Evolutionary conservation across 352 stramenopile genomes (phyloP).

Genomic region (Phytophthora cryptogea): DNA sequence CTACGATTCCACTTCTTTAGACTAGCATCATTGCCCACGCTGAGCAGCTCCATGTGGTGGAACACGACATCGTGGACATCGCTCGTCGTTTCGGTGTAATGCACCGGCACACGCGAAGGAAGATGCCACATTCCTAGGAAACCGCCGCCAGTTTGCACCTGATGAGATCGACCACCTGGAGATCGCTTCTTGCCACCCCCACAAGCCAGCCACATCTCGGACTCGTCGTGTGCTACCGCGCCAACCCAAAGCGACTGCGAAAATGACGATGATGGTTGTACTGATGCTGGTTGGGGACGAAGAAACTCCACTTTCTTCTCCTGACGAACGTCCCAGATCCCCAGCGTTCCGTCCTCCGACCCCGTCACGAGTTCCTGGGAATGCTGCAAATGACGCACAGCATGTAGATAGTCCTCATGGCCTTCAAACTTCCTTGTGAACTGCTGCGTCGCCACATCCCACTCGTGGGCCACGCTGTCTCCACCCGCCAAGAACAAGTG

Average conservation of each 20-base stretch:
- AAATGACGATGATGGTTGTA: neutral
- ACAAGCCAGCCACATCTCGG: conserved; percentile 74
- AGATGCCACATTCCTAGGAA: conserved; percentile 84
- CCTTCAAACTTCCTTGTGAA: conserved; percentile 62
- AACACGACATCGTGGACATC: conserved; percentile 76
- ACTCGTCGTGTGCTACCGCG: conserved; percentile 64
- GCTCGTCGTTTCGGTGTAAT: conserved; percentile 59
- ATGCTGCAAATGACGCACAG: conserved; percentile 63
- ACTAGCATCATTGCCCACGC: conserved; percentile 66
- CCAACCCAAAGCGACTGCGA: conserved; percentile 54
- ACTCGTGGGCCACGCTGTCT: conserved; percentile 66
- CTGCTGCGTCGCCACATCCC: conserved; percentile 51
- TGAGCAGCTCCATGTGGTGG: conserved; percentile 74
- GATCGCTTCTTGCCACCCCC: conserved; percentile 53
- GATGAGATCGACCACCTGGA: conserved; percentile 22
- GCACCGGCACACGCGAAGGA: conserved; percentile 70
- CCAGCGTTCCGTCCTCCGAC: conserved; percentile 73
- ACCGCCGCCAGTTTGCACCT: conserved; percentile 27
- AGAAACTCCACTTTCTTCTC: conserved; percentile 56
- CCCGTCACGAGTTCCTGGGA: conserved; percentile 74
- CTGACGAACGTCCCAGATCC: conserved; percentile 74
- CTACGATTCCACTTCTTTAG: conserved; percentile 81
- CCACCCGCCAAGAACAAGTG: conserved; percentile 67
- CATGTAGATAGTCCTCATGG: conserved; percentile 71
- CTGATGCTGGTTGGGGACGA: conserved; percentile 45